A percentile compares a stretch with the other conserved stretches of the same genome.
phyloP scores from a whole-genome alignment of 2,329 filamentous ascomycete species.

The Ilyonectria mors-panacis region DNA sequence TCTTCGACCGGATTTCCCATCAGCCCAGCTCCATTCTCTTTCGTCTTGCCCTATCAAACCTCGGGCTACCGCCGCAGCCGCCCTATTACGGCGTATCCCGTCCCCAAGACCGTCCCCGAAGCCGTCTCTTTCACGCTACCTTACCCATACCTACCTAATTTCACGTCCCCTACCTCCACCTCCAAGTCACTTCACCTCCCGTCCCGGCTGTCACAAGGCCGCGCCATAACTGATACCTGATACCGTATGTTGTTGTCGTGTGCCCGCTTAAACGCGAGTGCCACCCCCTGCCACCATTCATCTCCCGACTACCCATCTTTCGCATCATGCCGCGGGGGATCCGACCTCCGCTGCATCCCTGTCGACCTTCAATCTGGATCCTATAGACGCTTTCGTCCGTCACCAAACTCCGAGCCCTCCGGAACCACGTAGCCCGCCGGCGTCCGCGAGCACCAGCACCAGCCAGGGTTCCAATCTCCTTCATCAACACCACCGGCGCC shows the following conservation, averaged over 20 bases:
- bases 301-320: conserved; percentile 42
- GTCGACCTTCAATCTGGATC: conserved; percentile 69
- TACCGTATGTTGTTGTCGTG: conserved; percentile 27
- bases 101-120: not conserved
- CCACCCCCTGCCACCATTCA: conserved; percentile 35
- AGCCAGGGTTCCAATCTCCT: conserved; percentile 35
- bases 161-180: conserved; percentile 16
- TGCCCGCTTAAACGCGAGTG: conserved; percentile 22
- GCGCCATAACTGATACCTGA: conserved; percentile 19
- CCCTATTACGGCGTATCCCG: conserved; percentile 2
- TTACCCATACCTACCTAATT: conserved; percentile 16
- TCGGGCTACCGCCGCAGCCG: conserved; percentile 1
- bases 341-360: conserved; percentile 68
- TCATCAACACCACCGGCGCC: conserved; percentile 32
- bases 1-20: conserved; percentile 12
- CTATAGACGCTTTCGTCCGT: conserved; percentile 59
- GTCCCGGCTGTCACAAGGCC: conserved; percentile 38
- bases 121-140: not conserved
- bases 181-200: conserved; percentile 4
- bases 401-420: conserved; percentile 38
- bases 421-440: conserved; percentile 40
- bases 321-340: conserved; percentile 71
- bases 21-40: conserved; percentile 15
- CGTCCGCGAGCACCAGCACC: conserved; percentile 15
- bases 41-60: conserved; percentile 10